A percentile compares a stretch with the other conserved stretches of the same genome.
Evolutionary conservation across 805 yeast species (phyloP).

Genomic region (Wickerhamomyces tratensis): DNA sequence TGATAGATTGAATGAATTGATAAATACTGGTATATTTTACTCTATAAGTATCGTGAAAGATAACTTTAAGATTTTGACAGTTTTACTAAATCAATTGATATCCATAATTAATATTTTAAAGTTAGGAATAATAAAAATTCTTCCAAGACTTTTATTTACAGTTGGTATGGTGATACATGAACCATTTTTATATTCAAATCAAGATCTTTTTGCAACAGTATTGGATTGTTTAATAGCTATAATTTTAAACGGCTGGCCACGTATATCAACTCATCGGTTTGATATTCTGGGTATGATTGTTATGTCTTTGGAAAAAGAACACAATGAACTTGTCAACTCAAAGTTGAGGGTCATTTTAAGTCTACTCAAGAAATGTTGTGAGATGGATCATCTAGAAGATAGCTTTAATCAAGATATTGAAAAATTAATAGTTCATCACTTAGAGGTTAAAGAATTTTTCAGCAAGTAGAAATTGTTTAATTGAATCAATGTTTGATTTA

Average conservation of each 20-base stretch:
- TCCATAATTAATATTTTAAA: constrained; percentile 4
- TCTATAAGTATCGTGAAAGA: constrained; percentile 12
- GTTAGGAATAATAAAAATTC: constrained; percentile 3
- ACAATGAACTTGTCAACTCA: neutral
- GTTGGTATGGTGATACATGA: constrained; percentile 12
- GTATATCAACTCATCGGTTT: constrained; percentile 8
- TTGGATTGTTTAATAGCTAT: constrained; percentile 8
- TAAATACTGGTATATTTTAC: constrained; percentile 12
- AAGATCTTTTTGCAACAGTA: constrained; percentile 3
- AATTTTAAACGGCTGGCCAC: constrained; percentile 14
- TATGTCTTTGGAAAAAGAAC: constrained; percentile 6
- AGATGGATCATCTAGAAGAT: constrained; percentile 4
- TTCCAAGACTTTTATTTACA: constrained; percentile 13
- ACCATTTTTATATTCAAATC: constrained; percentile 13
- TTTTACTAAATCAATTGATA: constrained; percentile 4
- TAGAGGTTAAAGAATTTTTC: neutral
- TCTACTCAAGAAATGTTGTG: constrained; percentile 4
- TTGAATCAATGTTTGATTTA: too few relatives aligned
- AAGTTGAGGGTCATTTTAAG: neutral
- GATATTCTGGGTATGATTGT: constrained; percentile 14
- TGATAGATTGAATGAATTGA: constrained; percentile 4
- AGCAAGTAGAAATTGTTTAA: too few relatives aligned
- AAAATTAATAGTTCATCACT: neutral
- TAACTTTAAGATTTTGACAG: constrained; percentile 6
- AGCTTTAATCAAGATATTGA: neutral